Base-by-base conservation (phyloP, 2,329 filamentous ascomycete species). In the Dactylellina leptospora region DNA sequence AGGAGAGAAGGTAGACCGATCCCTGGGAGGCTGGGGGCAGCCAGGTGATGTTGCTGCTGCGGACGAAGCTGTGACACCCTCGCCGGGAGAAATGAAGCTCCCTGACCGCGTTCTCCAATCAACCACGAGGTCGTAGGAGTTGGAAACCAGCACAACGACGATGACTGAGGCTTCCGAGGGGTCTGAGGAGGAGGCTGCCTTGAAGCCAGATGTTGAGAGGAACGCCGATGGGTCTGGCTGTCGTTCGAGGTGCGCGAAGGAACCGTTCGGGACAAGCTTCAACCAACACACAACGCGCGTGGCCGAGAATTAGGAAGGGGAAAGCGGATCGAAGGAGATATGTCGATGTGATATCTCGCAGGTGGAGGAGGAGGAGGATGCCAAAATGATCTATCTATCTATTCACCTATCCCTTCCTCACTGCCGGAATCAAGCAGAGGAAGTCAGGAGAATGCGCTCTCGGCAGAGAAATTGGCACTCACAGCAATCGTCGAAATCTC, bases 11-110 rank as follows among this genome's bases (percentile, higher is more conserved):
- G 53, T 64, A 50, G 42, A 64, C 50, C 27, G 47, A 5, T 44
- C 50, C 28, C n/a, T 23, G 36, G 51, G 68, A 60, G 68, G 53
- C 68, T 60, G 54, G 68, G 51, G 25, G 4, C 9, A 23, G n/a
- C n/a, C n/a, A n/a, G n/a, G n/a, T n/a, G n/a, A n/a, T n/a, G n/a
- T n/a, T n/a, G n/a, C n/a, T n/a, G n/a, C n/a, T n/a, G 23, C 23
- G 51, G 25, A 47, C 61, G 8, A 20, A 22, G 28, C 60, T 10
- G 51, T 45, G n/a, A n/a, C n/a, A n/a, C n/a, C n/a, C n/a, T n/a
- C n/a, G n/a, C n/a, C n/a, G n/a, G n/a, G n/a, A 33, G 42, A 28
- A 53, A 16, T 28, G 48, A 63, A 63, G 60, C 27, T 54, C n/a
- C n/a, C n/a, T n/a, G n/a, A n/a, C n/a, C n/a, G n/a, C n/a, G n/a